Percentiles rank a stretch among this genome's conserved stretches.
Conservation (phyloP, 148 eudicot species). For the Vaccinium corymbosum region DNA sequence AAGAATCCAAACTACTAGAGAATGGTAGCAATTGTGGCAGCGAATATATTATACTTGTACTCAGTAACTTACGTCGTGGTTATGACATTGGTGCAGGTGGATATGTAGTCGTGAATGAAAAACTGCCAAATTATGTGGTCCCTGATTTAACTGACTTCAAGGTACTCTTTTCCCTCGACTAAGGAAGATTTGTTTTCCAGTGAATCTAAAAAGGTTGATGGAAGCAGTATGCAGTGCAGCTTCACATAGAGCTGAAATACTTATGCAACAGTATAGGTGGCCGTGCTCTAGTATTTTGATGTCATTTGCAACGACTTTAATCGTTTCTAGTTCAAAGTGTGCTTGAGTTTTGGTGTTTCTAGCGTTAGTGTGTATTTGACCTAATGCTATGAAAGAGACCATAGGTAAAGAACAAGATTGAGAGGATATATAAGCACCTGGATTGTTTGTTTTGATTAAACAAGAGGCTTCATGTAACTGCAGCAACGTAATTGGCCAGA, state of each 20-base stretch:
- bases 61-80: slow-evolving; percentile 2
- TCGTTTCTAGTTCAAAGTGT: too few relatives aligned
- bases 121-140: slow-evolving; percentile 23
- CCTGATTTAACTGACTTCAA: slow-evolving; percentile 25
- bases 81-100: slow-evolving; percentile 19
- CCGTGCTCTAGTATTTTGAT: too few relatives aligned
- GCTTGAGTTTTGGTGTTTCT: too few relatives aligned
- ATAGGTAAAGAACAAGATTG: too few relatives aligned
- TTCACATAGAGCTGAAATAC: background rate
- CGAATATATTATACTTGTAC: background rate
- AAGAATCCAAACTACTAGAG: background rate
- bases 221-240: background rate
- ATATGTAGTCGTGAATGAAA: slow-evolving; percentile 23
- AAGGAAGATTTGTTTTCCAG: background rate
- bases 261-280: background rate
- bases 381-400: too few relatives aligned
- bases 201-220: background rate
- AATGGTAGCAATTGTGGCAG: background rate
- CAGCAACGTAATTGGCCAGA: too few relatives aligned
- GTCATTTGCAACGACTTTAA: too few relatives aligned
- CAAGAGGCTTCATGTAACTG: too few relatives aligned
- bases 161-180: slow-evolving; percentile 15
- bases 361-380: too few relatives aligned
- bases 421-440: too few relatives aligned
- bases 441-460: too few relatives aligned